These are phyloP conservation scores for Hammondia hammondi DNA, from an alignment of 169 alveolate genomes.

Conservation along the genomic window DNA sequence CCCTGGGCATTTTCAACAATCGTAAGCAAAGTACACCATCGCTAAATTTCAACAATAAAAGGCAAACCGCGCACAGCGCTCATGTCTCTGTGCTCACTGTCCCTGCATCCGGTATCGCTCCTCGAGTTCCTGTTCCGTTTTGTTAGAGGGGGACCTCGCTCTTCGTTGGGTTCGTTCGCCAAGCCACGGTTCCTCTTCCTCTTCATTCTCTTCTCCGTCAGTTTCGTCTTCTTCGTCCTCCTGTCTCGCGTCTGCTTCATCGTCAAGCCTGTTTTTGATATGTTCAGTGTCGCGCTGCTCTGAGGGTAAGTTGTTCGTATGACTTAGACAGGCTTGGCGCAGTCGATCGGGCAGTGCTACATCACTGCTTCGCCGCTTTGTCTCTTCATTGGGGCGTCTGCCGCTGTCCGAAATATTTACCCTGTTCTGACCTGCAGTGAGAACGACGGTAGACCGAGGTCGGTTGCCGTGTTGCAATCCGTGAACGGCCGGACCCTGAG, in stretches of 20 bases:
- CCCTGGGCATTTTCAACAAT: no score
- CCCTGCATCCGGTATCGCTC: slow-evolving; percentile 1
- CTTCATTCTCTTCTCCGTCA: background rate
- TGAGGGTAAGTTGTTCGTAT: background rate
- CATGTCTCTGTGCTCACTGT: background rate
- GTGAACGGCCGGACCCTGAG: no score
- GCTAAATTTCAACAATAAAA: no score
- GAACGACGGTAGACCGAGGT: background rate
- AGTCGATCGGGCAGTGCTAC: no score
- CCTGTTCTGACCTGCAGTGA: background rate
- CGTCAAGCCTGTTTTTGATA: background rate
- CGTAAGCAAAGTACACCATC: no score
- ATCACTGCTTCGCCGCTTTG: background rate
- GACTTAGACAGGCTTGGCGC: background rate
- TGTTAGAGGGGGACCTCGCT: background rate
- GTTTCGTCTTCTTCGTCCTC: background rate
- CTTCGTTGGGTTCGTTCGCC: background rate
- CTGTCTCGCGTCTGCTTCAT: background rate
- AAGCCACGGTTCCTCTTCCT: background rate
- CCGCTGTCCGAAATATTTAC: background rate
- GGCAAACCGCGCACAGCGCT: no score
- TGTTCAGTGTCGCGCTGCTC: background rate
- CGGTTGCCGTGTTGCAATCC: no score
- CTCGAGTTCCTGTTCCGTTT: background rate
- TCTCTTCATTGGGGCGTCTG: background rate